These are phyloP conservation scores for Delitschia confertaspora DNA, from an alignment of 495 filamentous ascomycete genomes.

Conservation along the genomic window DNA sequence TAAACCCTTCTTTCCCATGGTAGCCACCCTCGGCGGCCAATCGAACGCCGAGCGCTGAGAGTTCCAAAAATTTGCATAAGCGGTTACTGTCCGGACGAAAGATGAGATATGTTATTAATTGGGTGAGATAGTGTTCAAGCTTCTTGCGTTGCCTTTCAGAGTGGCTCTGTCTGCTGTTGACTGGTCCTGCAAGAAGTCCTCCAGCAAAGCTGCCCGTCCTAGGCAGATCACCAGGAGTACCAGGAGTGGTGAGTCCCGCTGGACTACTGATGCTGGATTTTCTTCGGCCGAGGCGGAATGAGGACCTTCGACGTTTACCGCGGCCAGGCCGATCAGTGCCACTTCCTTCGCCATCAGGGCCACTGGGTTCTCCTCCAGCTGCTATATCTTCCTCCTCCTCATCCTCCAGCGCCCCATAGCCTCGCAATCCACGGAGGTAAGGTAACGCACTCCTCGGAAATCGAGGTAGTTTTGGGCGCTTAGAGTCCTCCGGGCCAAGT, in stretches of 20 bases:
- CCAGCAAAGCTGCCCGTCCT: slow-evolving; percentile 38
- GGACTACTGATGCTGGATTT: slow-evolving; percentile 48
- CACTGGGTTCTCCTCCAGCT: slow-evolving; percentile 42
- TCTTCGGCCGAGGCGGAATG: slow-evolving; percentile 44
- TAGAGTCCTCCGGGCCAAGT: slow-evolving; percentile 43
- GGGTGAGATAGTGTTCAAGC: slow-evolving; percentile 84
- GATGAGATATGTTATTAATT: slow-evolving; percentile 88
- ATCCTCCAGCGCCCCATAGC: slow-evolving; percentile 48
- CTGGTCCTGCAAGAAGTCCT: slow-evolving; percentile 25
- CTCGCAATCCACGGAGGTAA: slow-evolving; percentile 73
- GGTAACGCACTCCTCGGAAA: slow-evolving; percentile 91
- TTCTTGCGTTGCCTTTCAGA: slow-evolving; percentile 70
- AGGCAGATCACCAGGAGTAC: slow-evolving; percentile 34
- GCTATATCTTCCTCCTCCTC: slow-evolving; percentile 65
- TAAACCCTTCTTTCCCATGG: slow-evolving; percentile 93
- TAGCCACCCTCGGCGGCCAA: slow-evolving; percentile 93
- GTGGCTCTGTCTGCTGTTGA: slow-evolving; percentile 45
- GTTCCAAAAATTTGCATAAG: slow-evolving; percentile 88
- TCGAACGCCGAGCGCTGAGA: slow-evolving; percentile 90
- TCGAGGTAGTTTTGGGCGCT: slow-evolving; percentile 62
- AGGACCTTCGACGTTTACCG: slow-evolving; percentile 59
- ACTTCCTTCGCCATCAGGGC: slow-evolving; percentile 50
- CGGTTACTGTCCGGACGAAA: slow-evolving; percentile 94
- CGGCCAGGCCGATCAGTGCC: slow-evolving; percentile 46
- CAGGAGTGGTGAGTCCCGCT: no score